phyloP scores from a whole-genome alignment of 1,139 yeast genomes.

The Geotrichum carabidarum region DNA sequence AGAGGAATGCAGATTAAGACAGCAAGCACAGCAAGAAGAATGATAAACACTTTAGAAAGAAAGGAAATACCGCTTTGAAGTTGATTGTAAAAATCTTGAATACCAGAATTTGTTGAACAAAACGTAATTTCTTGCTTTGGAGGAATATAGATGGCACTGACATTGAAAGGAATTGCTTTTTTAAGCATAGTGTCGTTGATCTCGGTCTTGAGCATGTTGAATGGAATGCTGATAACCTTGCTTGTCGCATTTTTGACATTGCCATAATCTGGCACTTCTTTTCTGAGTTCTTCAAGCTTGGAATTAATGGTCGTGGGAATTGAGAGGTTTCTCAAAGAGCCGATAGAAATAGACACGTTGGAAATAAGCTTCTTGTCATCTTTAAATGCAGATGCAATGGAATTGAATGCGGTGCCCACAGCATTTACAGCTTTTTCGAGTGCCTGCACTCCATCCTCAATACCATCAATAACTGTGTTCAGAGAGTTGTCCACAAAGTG shows the following conservation, averaged over 20 bases:
- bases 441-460: slow-evolving; percentile 55
- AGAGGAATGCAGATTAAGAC: slow-evolving; percentile 42
- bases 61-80: slow-evolving; percentile 35
- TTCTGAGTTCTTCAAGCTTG: slow-evolving; percentile 45
- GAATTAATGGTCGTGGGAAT: slow-evolving; percentile 60
- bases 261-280: slow-evolving; percentile 54
- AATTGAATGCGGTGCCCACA: slow-evolving; percentile 38
- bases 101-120: slow-evolving; percentile 27
- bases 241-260: slow-evolving; percentile 51
- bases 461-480: slow-evolving; percentile 48
- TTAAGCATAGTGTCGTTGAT: slow-evolving; percentile 28
- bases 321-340: slow-evolving; percentile 49
- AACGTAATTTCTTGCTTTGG: slow-evolving; percentile 15
- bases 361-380: slow-evolving; percentile 36
- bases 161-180: slow-evolving; percentile 19
- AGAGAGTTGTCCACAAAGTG: slow-evolving; percentile 58
- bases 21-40: slow-evolving; percentile 42
- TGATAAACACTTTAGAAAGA: slow-evolving; percentile 40
- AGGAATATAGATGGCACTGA: slow-evolving; percentile 19
- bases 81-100: slow-evolving; percentile 36
- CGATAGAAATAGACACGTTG: slow-evolving; percentile 53
- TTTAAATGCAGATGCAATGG: slow-evolving; percentile 52
- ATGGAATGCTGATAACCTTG: slow-evolving; percentile 47
- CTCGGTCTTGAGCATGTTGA: slow-evolving; percentile 46
- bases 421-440: slow-evolving; percentile 49